Evolutionary conservation across 2,329 filamentous ascomycete species (phyloP).

Genomic region (Ascochyta rabiei): DNA sequence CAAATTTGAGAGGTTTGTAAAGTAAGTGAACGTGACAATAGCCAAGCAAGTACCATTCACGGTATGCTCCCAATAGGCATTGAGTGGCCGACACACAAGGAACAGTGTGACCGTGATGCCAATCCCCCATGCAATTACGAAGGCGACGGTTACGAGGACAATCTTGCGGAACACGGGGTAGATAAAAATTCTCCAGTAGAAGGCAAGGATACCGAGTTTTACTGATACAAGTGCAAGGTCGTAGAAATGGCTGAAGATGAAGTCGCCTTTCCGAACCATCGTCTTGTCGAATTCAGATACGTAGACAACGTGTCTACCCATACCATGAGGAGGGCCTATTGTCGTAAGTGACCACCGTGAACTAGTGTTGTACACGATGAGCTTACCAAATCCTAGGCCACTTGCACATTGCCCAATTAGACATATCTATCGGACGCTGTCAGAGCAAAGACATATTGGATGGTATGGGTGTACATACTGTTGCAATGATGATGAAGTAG

Average conservation of each 20-base stretch:
- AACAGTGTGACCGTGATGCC: slow-evolving; percentile 40
- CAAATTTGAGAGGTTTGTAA: slow-evolving; percentile 44
- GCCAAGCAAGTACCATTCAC: slow-evolving; percentile 37
- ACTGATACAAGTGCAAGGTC: slow-evolving; percentile 40
- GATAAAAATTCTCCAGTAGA: slow-evolving; percentile 43
- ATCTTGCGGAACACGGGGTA: slow-evolving; percentile 36
- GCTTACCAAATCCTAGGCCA: slow-evolving; percentile 37
- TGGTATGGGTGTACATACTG: slow-evolving; percentile 23
- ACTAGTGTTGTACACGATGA: neutral
- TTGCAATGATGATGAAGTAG: slow-evolving; percentile 40
- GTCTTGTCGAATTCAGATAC: slow-evolving; percentile 33
- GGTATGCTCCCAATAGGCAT: slow-evolving; percentile 38
- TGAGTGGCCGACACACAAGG: slow-evolving; percentile 37
- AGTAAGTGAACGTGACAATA: slow-evolving; percentile 40
- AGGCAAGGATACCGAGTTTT: slow-evolving; percentile 43
- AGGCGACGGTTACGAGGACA: slow-evolving; percentile 36
- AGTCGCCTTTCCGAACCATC: slow-evolving; percentile 45
- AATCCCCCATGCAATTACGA: slow-evolving; percentile 40
- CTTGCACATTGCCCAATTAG: slow-evolving; percentile 38
- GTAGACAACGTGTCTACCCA: slow-evolving; percentile 41
- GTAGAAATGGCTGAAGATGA: slow-evolving; percentile 45
- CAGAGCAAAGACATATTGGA: neutral
- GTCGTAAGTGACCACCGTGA: slow-evolving; percentile 15
- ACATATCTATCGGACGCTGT: slow-evolving; percentile 28
- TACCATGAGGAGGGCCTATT: slow-evolving; percentile 40